Conservation (phyloP, 148 eudicot genomes). For the Spergularia bocconei region DNA sequence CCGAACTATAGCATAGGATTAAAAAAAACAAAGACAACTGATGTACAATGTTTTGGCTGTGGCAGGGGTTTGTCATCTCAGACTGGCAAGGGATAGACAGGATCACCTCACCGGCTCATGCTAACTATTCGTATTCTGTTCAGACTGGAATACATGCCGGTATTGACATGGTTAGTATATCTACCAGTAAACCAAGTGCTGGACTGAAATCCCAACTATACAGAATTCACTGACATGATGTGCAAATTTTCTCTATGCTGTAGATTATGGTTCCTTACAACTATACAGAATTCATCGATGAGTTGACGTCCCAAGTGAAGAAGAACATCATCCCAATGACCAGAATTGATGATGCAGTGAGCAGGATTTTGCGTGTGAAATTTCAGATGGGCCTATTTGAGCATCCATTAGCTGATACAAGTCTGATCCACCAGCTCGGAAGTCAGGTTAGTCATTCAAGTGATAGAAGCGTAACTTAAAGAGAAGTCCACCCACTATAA, state of each 20-base stretch:
- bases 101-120: conserved; percentile 63
- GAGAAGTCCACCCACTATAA: background rate
- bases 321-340: conserved; percentile 48
- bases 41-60: background rate
- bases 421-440: conserved; percentile 45
- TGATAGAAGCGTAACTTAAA: background rate
- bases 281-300: conserved; percentile 45
- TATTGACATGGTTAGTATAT: conserved; percentile 71
- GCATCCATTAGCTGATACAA: conserved; percentile 55
- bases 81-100: conserved; percentile 72
- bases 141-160: conserved; percentile 64
- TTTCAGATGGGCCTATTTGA: conserved; percentile 63
- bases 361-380: conserved; percentile 58
- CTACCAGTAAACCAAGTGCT: background rate
- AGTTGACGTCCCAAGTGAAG: conserved; percentile 43
- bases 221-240: background rate
- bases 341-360: conserved; percentile 67
- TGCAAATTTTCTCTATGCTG: background rate
- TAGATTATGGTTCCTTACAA: conserved; percentile 67
- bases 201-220: background rate
- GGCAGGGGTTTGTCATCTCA: conserved; percentile 86
- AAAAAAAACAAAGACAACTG: background rate
- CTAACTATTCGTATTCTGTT: conserved; percentile 68
- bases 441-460: conserved; percentile 38
- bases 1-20: background rate